These are phyloP conservation scores for Elymus sibiricus DNA, from an alignment of 176 grass and related monocot species.

Conservation along the genomic window DNA sequence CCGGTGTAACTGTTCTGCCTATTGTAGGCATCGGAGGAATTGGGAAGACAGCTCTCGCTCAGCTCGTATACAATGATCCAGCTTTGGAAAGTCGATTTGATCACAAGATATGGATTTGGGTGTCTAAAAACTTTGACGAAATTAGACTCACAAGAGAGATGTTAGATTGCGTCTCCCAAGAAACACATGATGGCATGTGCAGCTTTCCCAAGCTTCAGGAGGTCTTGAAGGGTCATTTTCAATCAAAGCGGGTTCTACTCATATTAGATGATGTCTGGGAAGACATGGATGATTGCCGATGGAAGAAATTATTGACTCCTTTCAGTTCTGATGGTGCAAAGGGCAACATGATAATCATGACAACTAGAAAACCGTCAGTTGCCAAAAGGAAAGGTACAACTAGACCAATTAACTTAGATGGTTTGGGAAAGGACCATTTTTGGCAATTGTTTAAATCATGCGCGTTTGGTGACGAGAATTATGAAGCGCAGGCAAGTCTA, in stretches of 20 bases:
- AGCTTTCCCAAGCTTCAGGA: background rate
- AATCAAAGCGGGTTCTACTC: background rate
- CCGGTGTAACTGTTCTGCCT: background rate
- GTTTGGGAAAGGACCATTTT: background rate
- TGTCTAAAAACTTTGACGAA: background rate
- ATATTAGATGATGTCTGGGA: constrained; percentile 38
- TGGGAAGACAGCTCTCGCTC: constrained; percentile 23
- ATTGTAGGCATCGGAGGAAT: constrained; percentile 19
- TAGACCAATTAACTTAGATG: background rate
- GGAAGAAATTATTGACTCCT: background rate
- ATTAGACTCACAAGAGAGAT: background rate
- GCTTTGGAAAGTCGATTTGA: background rate
- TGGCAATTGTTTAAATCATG: background rate
- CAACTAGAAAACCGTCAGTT: background rate
- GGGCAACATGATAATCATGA: constrained; percentile 4
- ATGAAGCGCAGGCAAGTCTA: background rate
- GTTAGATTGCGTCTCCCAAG: background rate
- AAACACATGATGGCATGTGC: background rate
- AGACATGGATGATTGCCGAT: background rate
- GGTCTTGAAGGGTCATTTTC: background rate
- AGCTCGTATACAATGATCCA: background rate
- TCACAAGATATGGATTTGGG: constrained; percentile 12
- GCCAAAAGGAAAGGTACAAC: constrained; percentile 1
- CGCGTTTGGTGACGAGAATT: constrained; percentile 22
- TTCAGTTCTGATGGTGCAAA: background rate